Conservation (phyloP, 495 filamentous ascomycete species). For the Hyaloscypha bicolor region DNA sequence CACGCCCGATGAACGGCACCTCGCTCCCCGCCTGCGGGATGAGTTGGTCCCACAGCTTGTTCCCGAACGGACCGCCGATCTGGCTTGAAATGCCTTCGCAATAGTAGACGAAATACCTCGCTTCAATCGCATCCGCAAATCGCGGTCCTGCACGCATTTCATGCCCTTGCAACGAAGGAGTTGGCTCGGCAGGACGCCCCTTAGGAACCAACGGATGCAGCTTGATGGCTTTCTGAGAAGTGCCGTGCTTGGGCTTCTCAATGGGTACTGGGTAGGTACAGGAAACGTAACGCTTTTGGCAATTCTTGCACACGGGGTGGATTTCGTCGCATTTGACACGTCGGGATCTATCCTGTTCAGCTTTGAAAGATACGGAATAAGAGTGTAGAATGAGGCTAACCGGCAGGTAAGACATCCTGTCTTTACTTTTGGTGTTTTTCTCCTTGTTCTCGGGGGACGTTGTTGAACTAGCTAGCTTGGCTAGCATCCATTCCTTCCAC, state of each 20-base stretch:
- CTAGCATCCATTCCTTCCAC: too few species aligned
- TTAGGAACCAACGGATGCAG: neutral
- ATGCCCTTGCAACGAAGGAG: neutral
- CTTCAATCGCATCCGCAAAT: neutral
- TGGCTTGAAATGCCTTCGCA: neutral
- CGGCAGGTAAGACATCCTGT: conserved; percentile 7
- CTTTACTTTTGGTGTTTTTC: neutral
- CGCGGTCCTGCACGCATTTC: neutral
- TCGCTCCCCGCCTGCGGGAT: conserved; percentile 1
- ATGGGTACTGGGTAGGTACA: neutral
- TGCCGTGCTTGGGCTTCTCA: neutral
- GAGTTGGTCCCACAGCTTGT: conserved; percentile 4
- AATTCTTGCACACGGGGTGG: conserved; percentile 51
- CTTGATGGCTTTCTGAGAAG: neutral
- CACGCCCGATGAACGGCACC: neutral
- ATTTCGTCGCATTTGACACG: conserved; percentile 60
- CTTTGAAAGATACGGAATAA: neutral
- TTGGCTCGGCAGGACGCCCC: neutral
- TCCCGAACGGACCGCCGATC: neutral
- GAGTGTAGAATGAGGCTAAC: neutral
- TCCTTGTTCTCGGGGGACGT: neutral
- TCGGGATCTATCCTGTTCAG: conserved; percentile 18
- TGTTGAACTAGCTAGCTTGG: too few species aligned
- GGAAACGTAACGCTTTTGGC: conserved; percentile 35
- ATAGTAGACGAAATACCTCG: conserved; percentile 4